Evolutionary conservation across 176 grass and related monocot genomes (phyloP), one percentile per base, ranked within the genome.

Genomic region (Carex scoparia): DNA sequence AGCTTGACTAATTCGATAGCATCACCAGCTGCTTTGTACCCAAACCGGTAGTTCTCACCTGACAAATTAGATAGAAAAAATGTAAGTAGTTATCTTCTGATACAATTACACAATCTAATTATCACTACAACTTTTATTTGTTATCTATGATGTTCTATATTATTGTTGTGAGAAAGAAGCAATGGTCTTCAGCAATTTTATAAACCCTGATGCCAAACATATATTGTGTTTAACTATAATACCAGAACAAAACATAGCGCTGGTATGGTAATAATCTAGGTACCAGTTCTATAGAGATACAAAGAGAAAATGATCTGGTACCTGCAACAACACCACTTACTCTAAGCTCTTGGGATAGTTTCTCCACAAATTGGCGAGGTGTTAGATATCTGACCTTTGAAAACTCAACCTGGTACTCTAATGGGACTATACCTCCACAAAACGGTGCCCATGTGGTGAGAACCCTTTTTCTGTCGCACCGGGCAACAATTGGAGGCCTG

Each of bases 21-120:
- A 84, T 99, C 93, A 85, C 96, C 93, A 30, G 96, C 93, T 81
- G 96, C 93, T 88, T 91, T 99, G 79, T 99, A 99, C n/a, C 96
- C 96, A 84, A 99, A 99, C 89, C 96, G 90, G 54, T 99, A 99
- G 82, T 99, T 99, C 79, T 95, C 91, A 72, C 96, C 96, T 99
- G 84, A 69, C 31, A 91, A 53, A 51, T 70, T 69, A 84, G 55
- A 88, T 32, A 77, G 84, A 67, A 11, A 85, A 84, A 81, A 9
- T 70, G 68, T 55, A 79, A 69, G 79, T 42, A 65, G 23, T n/a
- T 33, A 10, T 79, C 23, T 81, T 28, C n/a, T 81, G 59, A 33
- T 44, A 62, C 79, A 60, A 44, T 63, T 63, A 40, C 55, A 78
- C 73, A 78, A 57, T 33, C 4, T 78, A 31, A 49, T 81, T 12